Base-by-base conservation (phyloP, 2,329 filamentous ascomycete species). In the Penicillium sclerotigenum region DNA sequence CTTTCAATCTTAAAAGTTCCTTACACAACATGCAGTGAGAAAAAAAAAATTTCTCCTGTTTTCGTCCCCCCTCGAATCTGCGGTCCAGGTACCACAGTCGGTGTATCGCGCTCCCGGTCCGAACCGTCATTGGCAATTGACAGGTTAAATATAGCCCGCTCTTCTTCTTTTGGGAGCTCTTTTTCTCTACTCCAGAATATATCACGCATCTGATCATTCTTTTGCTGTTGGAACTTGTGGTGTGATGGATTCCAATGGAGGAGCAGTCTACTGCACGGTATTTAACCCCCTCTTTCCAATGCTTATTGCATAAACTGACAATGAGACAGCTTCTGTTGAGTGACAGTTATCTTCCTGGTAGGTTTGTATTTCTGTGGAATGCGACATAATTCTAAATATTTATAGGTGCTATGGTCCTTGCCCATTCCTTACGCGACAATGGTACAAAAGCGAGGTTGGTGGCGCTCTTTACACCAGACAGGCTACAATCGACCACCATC, bases 291-390 rank as follows among this genome's bases (percentile, higher is more conserved):
- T 62, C 46, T 41, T 46, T 48, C 22, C 34, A 11, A 52, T 29
- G 43, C 40, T 37, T 50, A 47, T 51, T 38, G 29, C 14, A 42
- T 31, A 16, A 26, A 34, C 45, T 59, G 36, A 61, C 36, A n/a
- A 36, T 34, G 33, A 20, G 8, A 34, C 75, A 97, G 93, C 89
- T 99, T 74, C 85, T 97, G 54, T 81, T 96, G 78, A 96, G 85
- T 78, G 92, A 99, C 77, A 84, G 84, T 60, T 99, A 99, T 75
- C 84, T 99, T 48, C 93, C 94, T 73, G 92, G 92, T 95, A 80
- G 68, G 77, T 73, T 58, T 59, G 37, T 13, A 29, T 34, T 22
- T 0, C 46, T 13, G 14, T 29, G 10, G 4, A n/a, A 22, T 8
- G 5, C 29, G 41, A 5, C 42, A 37, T 16, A 6, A 11, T 33